Evolutionary conservation across 1,284 basidiomycete species (phyloP), one percentile per base, ranked within the genome.

Genomic region (Pulchroboletus neoregius): DNA sequence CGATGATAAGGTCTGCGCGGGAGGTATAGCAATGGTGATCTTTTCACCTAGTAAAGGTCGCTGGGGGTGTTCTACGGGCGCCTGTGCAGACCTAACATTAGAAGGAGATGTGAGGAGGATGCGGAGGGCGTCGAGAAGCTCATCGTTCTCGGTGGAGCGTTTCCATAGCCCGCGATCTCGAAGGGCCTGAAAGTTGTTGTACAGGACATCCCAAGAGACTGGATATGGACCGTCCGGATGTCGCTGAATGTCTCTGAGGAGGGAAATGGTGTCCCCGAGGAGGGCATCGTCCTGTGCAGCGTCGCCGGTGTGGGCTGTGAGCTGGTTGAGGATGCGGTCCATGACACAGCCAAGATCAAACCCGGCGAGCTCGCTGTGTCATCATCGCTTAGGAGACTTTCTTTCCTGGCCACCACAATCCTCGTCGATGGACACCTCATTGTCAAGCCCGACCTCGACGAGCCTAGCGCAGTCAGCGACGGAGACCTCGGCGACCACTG

Each of bases 91-190:
- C 20, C 20, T 20, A n/a, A n/a, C n/a, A 4, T 20, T 20, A 4
- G 4, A 58, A 48, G 38, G 56, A 16, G 48, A 34, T 26, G 51
- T 39, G 44, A 68, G 52, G 24, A 43, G 41, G 24, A 36, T 37
- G 15, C 50, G 54, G 28, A 70, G 46, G 4, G 55, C 54, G 35
- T 60, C 58, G 30, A 72, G 56, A 35, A 67, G 54, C n/a, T 61
- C 55, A 42, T 62, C 60, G 50, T 68, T 67, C 46, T 69, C 67
- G 12, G 52, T 35, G 2, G 63, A 57, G 15, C 39, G 50, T 7
- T 60, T 49, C 69, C 69, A 70, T 20, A 69, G 40, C 1, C 66
- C 68, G 24, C 54, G 51, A n/a, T 62, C 58, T 6, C 45, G 60
- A 6, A 70, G 55, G 6, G 38, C 55, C n/a, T 54, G 50, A 41